Conservation (phyloP, 2,329 filamentous ascomycete genomes). For the Botrytis elliptica region DNA sequence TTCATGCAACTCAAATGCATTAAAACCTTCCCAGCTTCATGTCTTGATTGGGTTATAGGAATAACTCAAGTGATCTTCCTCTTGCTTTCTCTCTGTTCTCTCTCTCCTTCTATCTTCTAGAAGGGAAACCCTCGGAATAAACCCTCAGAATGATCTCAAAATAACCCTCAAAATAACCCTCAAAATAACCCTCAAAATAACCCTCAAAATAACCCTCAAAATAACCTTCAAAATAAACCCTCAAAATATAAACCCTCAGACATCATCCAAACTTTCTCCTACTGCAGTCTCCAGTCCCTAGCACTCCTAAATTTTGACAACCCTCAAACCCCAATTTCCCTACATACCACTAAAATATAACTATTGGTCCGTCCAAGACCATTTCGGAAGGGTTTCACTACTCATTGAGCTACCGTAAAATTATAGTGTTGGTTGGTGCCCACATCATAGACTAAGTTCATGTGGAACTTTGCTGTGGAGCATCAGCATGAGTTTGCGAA, state of each 20-base stretch:
- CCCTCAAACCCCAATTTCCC: slow-evolving; percentile 6
- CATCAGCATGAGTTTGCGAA: not conserved
- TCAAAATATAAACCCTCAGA: not conserved
- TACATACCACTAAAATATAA: not conserved
- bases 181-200: too few relatives aligned
- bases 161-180: not conserved
- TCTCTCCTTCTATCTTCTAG: not conserved
- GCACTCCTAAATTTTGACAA: not conserved
- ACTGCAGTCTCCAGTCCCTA: not conserved
- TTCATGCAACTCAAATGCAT: not conserved
- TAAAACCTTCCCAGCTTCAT: not conserved
- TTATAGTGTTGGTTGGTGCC: not conserved
- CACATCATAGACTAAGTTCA: not conserved
- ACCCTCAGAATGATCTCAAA: not conserved
- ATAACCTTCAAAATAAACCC: not conserved
- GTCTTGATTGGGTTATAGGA: not conserved
- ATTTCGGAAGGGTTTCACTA: slow-evolving; percentile 4
- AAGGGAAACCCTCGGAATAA: not conserved
- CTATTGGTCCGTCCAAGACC: slow-evolving; percentile 8
- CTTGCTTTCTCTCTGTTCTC: not conserved
- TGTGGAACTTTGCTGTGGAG: not conserved
- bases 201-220: not conserved
- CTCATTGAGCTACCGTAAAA: not conserved
- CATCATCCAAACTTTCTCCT: not conserved
- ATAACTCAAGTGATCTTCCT: not conserved